Base-by-base conservation (phyloP, 31 red algal genomes). In the Endocladia muricata region DNA sequence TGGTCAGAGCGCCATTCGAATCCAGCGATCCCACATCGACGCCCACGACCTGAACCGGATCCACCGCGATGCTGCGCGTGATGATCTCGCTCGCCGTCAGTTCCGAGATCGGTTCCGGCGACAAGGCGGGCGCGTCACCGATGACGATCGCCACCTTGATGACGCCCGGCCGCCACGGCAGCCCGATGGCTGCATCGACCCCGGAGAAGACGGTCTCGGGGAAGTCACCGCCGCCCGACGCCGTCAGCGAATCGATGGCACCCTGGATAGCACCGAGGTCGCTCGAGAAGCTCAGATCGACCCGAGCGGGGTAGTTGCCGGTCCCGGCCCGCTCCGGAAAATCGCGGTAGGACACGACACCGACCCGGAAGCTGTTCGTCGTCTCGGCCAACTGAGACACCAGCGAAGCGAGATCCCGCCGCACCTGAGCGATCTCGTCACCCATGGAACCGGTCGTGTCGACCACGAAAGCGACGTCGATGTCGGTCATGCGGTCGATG, bases 381-480 rank as follows among this genome's bases (percentile, higher is more conserved):
- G 13, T 55, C 31, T 44, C 41, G 1, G 21, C 26, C 4, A 31
- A 44, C 23, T 55, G 17, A 51, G 0, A 34, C 17, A 74, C 44
- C 21, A 74, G 17, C 36, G 17, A 28, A 22, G 13, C 22, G 29
- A 47, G 31, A 1, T 32, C 13, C 22, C 8, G 19, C 15, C 44
- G 40, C 11, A 74, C 70, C 36, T 49, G 11, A 17, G 38, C 70
- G 30, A 74, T 74, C 22, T 74, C 70, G 42, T 55, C 70, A 23
- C 21, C 0, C 70, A 74, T 74, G 3, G 40, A 52, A 52, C 70
- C 70, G 25, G 70, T 74, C 8, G 70, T 52, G 25, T 74, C 70
- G 44, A 74, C 44, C 0, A 74, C 70, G 44, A 74, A 51, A 25
- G 44, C 70, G 56, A 74, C 22, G 34, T 74, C 70, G 21, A 48